A percentile compares a stretch with the other conserved stretches of the same genome.
phyloP scores from a whole-genome alignment of 176 grass and related monocot genomes.

The Eleusine coracana region DNA sequence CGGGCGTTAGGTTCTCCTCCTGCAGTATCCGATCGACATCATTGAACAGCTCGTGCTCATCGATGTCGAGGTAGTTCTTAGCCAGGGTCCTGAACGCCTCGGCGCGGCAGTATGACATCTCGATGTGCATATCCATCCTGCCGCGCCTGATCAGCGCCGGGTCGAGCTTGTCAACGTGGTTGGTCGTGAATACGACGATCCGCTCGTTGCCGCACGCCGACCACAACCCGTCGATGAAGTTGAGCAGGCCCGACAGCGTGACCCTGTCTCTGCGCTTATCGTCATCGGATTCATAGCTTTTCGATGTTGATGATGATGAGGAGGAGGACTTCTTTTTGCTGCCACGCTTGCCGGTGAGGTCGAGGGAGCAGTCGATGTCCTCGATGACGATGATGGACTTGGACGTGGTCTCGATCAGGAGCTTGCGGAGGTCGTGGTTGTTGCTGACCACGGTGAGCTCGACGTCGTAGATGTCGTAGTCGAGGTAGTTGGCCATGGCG shows the following conservation, averaged over 20 bases:
- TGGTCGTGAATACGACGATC: constrained; percentile 45
- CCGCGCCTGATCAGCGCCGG: constrained; percentile 39
- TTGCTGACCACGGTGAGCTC: constrained; percentile 47
- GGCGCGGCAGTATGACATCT: constrained; percentile 47
- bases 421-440: constrained; percentile 26
- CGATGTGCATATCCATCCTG: constrained; percentile 52
- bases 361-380: constrained; percentile 70
- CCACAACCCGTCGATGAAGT: constrained; percentile 52
- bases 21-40: background rate
- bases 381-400: constrained; percentile 68
- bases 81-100: constrained; percentile 35
- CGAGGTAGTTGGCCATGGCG: constrained; percentile 55
- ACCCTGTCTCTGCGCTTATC: too few relatives aligned
- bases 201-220: constrained; percentile 9
- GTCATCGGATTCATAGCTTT: too few relatives aligned
- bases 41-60: constrained; percentile 8
- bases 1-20: constrained; percentile 37
- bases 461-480: constrained; percentile 60
- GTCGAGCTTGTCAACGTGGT: constrained; percentile 39
- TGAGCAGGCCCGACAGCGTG: constrained; percentile 41
- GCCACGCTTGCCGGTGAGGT: constrained; percentile 3
- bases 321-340: too few relatives aligned
- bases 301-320: too few relatives aligned
- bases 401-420: background rate
- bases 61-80: constrained; percentile 39